A percentile compares a stretch with the other conserved stretches of the same genome.
These are phyloP conservation scores for Cyberlindnera xishuangbannaensis DNA, from an alignment of 805 yeast species.

Conservation along the genomic window DNA sequence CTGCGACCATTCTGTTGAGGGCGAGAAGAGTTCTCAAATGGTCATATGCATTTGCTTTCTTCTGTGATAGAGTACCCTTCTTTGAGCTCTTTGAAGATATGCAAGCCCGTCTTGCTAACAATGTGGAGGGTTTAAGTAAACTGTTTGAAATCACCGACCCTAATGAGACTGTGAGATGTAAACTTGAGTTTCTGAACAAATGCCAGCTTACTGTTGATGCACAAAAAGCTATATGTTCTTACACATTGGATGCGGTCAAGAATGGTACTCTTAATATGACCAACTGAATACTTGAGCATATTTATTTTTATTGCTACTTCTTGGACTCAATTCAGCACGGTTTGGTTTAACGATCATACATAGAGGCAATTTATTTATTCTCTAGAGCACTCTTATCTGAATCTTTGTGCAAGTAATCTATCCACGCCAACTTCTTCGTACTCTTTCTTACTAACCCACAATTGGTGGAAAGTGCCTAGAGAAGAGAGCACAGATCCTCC, in stretches of 20 bases:
- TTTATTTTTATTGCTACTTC: neutral
- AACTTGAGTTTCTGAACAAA: slow-evolving; percentile 32
- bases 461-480: slow-evolving; percentile 89
- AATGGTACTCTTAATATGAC: slow-evolving; percentile 5
- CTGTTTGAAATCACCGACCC: slow-evolving; percentile 43
- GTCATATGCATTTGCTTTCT: slow-evolving; percentile 82
- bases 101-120: slow-evolving; percentile 55
- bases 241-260: slow-evolving; percentile 5
- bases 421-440: slow-evolving; percentile 86
- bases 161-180: slow-evolving; percentile 28
- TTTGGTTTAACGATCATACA: no score
- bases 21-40: slow-evolving; percentile 81
- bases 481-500: slow-evolving; percentile 89
- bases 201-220: slow-evolving; percentile 32
- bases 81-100: slow-evolving; percentile 64
- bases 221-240: slow-evolving; percentile 31
- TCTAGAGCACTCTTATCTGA: slow-evolving; percentile 52
- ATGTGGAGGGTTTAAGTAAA: slow-evolving; percentile 65
- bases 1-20: slow-evolving; percentile 55
- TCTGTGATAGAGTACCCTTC: slow-evolving; percentile 47
- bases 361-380: no score
- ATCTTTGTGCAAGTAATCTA: slow-evolving; percentile 72
- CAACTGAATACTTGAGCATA: neutral
- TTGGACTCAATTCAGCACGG: neutral
- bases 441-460: slow-evolving; percentile 88